Percentiles rank a stretch among this genome's conserved stretches.
These are phyloP conservation scores for Thalassiosira mediterranea DNA, from an alignment of 352 stramenopile genomes.

Conservation along the genomic window DNA sequence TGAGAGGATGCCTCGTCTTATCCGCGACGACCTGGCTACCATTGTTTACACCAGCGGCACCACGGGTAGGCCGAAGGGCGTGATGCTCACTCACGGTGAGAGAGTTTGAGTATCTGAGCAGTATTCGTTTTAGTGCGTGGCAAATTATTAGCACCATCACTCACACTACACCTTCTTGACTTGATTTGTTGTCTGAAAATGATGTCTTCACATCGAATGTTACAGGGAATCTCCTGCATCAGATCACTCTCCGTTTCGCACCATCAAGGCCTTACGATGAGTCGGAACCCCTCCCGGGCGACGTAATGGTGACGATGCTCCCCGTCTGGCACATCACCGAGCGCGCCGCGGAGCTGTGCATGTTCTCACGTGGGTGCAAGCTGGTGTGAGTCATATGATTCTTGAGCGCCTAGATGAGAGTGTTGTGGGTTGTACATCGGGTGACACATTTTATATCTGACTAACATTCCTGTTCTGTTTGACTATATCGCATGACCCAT, in stretches of 20 bases:
- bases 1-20: slow-evolving; percentile 18
- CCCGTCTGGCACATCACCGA: slow-evolving; percentile 51
- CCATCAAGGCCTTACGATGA: slow-evolving; percentile 34
- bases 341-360: slow-evolving; percentile 37
- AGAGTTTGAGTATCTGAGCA: too few relatives aligned
- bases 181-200: too few relatives aligned
- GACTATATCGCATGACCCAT: too few relatives aligned
- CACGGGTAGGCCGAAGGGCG: slow-evolving; percentile 87
- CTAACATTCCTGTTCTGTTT: too few relatives aligned
- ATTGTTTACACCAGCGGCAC: slow-evolving; percentile 91
- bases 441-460: too few relatives aligned
- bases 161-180: too few relatives aligned
- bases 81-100: slow-evolving; percentile 86
- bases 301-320: slow-evolving; percentile 38
- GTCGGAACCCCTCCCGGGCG: slow-evolving; percentile 31
- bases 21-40: slow-evolving; percentile 42
- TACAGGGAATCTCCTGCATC: slow-evolving; percentile 84
- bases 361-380: slow-evolving; percentile 31
- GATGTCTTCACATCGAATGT: too few relatives aligned
- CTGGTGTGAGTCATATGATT: too few relatives aligned
- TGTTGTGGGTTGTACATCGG: too few relatives aligned
- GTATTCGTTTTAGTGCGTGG: too few relatives aligned
- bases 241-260: slow-evolving; percentile 30
- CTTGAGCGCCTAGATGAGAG: too few relatives aligned
- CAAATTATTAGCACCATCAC: too few relatives aligned